These are phyloP conservation scores for Pyrenopolyporus hunteri DNA, from an alignment of 495 filamentous ascomycete genomes.

Conservation along the genomic window DNA sequence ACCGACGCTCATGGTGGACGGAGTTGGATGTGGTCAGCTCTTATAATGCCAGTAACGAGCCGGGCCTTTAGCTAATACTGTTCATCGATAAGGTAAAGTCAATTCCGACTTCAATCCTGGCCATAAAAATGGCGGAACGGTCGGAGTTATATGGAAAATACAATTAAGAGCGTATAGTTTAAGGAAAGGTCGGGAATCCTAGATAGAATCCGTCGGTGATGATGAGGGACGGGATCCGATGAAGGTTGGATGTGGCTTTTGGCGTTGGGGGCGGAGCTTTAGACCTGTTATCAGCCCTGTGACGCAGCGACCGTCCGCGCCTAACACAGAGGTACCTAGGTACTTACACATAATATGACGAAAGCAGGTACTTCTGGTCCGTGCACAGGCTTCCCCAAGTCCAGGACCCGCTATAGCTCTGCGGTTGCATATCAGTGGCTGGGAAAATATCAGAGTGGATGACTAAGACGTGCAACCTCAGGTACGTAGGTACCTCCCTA, in stretches of 20 bases:
- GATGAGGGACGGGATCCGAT: constrained; percentile 19
- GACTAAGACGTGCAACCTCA: constrained; percentile 15
- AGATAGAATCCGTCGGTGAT: constrained; percentile 8
- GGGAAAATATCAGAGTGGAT: not conserved
- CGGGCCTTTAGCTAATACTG: not conserved
- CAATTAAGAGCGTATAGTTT: not conserved
- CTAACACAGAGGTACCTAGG: not conserved
- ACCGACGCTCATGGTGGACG: constrained; percentile 57
- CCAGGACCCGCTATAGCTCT: not conserved
- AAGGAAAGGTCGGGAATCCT: constrained; percentile 2
- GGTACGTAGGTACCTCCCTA: not conserved
- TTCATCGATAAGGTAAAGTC: constrained; percentile 5
- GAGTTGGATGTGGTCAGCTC: not conserved
- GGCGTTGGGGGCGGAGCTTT: not conserved
- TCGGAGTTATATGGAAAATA: constrained; percentile 8
- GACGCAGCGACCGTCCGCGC: constrained; percentile 19
- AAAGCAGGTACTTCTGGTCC: constrained; percentile 15
- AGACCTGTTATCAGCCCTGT: constrained; percentile 23
- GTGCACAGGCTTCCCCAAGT: constrained; percentile 6
- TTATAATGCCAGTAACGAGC: constrained; percentile 8
- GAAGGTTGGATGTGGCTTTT: constrained; percentile 16
- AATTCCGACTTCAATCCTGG: not conserved
- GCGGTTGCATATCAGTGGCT: no score
- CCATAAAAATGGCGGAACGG: constrained; percentile 18
- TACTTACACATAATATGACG: constrained; percentile 2